Base-by-base conservation (phyloP, 257 asterid species). In the Nicotiana paniculata region DNA sequence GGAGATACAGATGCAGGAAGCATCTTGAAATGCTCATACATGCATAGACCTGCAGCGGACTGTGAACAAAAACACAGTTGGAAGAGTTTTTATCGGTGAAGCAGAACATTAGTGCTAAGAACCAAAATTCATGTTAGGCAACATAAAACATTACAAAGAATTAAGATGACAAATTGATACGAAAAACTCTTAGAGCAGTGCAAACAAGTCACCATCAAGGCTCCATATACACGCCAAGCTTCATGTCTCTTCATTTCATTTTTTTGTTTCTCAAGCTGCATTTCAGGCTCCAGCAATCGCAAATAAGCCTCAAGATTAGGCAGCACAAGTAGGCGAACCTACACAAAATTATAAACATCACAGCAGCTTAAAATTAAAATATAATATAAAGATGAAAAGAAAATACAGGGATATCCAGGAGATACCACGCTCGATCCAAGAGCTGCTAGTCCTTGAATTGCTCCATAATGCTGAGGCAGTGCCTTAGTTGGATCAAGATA, bases 151-250 rank as follows among this genome's bases (percentile, higher is more conserved):
- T 48, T 21, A 62, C 37, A 18, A 8, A 78, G 54, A 78, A 59
- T 18, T 59, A 33, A 39, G 72, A n/a, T 26, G 43, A 79, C 8
- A 8, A 59, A 65, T 9, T 57, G 54, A n/a, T 33, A 66, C 13
- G 55, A 66, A 51, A 17, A n/a, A 53, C 1, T 11, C 28, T 66
- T 51, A 58, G 76, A 79, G 12, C 0, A 37, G 9, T 79, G 57
- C 67, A 81, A 81, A 24, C 55, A 66, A 69, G 88, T 84, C 89
- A 96, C 99, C 95, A 91, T 86, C 81, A 96, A 85, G 63, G 97
- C 98, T 84, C 99, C 99, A 84, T 94, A 92, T 37, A 96, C 97
- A 85, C 90, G 93, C 99, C 98, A 94, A 26, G 99, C 97, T 90
- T 94, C 99, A 85, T 89, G 97, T 88, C 98, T 92, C 90, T 94